Conservation (phyloP, 805 yeast genomes). For the Kazachstania kunashirensis region DNA sequence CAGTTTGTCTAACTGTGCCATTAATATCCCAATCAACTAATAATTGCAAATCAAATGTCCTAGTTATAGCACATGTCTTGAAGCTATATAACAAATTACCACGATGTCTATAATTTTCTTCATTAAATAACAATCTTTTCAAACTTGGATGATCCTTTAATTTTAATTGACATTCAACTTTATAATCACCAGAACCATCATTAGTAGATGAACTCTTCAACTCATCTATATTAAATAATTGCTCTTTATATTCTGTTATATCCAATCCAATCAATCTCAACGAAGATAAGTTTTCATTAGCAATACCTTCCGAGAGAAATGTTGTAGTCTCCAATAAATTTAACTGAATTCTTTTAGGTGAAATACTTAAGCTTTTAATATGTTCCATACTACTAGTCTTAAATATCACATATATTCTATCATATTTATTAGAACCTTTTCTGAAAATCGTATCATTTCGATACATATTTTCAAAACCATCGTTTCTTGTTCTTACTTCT, state of each 20-base stretch:
- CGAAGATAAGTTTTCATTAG: constrained; percentile 24
- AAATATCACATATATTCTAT: constrained; percentile 12
- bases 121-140: constrained; percentile 20
- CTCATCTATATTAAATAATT: constrained; percentile 4
- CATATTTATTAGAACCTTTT: constrained; percentile 19
- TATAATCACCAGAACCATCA: constrained; percentile 1
- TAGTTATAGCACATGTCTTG: constrained; percentile 22
- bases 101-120: constrained; percentile 27
- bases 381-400: constrained; percentile 8
- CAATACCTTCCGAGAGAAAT: constrained; percentile 23
- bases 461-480: constrained; percentile 14
- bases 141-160: constrained; percentile 17
- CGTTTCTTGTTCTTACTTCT: constrained; percentile 16
- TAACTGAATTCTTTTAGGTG: constrained; percentile 16
- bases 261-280: constrained; percentile 17
- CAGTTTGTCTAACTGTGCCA: constrained; percentile 15
- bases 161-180: constrained; percentile 17
- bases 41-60: constrained; percentile 23
- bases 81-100: constrained; percentile 28
- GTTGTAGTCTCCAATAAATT: constrained; percentile 24
- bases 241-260: neutral
- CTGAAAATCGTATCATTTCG: constrained; percentile 21
- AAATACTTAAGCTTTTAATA: constrained; percentile 7
- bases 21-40: constrained; percentile 21
- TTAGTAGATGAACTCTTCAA: neutral